Evolutionary conservation across 2,329 filamentous ascomycete species (phyloP).

Genomic region (Aspergillus fijiensis): DNA sequence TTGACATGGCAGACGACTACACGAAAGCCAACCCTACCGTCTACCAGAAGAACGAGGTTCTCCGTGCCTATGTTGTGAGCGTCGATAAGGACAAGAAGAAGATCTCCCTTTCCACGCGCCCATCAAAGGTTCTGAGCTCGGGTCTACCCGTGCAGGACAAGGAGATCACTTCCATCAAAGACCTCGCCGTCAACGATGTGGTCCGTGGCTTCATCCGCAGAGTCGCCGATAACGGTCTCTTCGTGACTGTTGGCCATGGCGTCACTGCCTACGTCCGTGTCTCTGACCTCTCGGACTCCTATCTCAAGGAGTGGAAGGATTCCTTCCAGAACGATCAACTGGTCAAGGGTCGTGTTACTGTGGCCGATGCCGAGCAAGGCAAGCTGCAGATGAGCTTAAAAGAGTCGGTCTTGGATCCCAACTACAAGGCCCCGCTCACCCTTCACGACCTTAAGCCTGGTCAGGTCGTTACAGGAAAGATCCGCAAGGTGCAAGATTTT

Average conservation of each 20-base stretch:
- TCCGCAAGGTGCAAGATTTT: slow-evolving; percentile 91
- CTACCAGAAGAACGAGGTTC: slow-evolving; percentile 79
- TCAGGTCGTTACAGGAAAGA: slow-evolving; percentile 81
- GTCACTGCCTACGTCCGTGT: slow-evolving; percentile 82
- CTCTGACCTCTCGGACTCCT: slow-evolving; percentile 84
- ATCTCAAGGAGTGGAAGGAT: slow-evolving; percentile 93
- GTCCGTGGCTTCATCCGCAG: slow-evolving; percentile 91
- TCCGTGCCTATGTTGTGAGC: slow-evolving; percentile 80
- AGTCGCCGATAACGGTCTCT: slow-evolving; percentile 83
- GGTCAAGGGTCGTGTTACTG: slow-evolving; percentile 79
- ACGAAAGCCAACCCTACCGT: slow-evolving; percentile 72
- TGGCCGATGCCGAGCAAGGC: slow-evolving; percentile 65
- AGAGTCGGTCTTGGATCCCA: slow-evolving; percentile 74
- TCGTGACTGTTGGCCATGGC: slow-evolving; percentile 77
- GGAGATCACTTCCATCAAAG: slow-evolving; percentile 69
- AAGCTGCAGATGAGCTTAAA: slow-evolving; percentile 87
- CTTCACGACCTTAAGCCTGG: slow-evolving; percentile 76
- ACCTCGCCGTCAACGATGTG: slow-evolving; percentile 74
- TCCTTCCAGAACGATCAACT: slow-evolving; percentile 85
- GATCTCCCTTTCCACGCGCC: slow-evolving; percentile 75
- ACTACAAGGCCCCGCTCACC: slow-evolving; percentile 71
- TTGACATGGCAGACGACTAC: slow-evolving; percentile 85
- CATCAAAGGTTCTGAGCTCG: slow-evolving; percentile 86
- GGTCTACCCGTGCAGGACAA: slow-evolving; percentile 75
- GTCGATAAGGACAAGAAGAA: slow-evolving; percentile 83